Base-by-base conservation (phyloP, 2,329 filamentous ascomycete genomes). In the Venturiaceae sp. region DNA sequence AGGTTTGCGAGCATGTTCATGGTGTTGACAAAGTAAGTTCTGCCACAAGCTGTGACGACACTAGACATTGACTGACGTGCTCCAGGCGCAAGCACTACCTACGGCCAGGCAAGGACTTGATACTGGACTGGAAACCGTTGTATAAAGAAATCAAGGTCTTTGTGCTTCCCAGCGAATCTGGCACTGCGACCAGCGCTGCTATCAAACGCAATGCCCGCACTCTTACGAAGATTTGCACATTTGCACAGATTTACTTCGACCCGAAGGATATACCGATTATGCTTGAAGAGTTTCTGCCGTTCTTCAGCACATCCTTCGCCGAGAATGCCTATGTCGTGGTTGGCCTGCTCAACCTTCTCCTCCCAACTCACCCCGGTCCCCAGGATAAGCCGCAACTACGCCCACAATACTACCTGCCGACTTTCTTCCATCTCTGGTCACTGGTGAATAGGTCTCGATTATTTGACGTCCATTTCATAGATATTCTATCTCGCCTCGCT, bases 1-100 rank as follows among this genome's bases (percentile, higher is more conserved):
- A 84, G 92, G 60, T 99, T 99, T 71, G 83, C 92, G 50, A 94
- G 90, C 77, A 97, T 97, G 92, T 92, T 97, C 68, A 88, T 96
- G 73, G 85, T 90, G 11, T 76, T 99, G 65, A 95, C 92, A n/a
- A 95, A 94, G 91, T 94, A 75, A 73, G 85, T 76, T 58, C 44
- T 59, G 26, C 19, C 8, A 58, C 30, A 5, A 30, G 23, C 3
- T 13, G 26, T 26, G 44, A 30, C 19, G 44, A 50, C 23, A 30
- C 28, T 30, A 26, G 26, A 50, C 26, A 28, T 30, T 8, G 26
- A 50, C 53, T 62, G 53, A 62, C 58, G 55, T 58, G 54, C 57
- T 57, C 28, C 64, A 94, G 90, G 75, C 92, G 92, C 69, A 96
- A 95, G 70, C 92, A 97, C 74, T 97, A 97, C 72, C 81, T 99